These are phyloP conservation scores for Sonneratia alba DNA, from an alignment of 345 rosid genomes.

Conservation along the genomic window DNA sequence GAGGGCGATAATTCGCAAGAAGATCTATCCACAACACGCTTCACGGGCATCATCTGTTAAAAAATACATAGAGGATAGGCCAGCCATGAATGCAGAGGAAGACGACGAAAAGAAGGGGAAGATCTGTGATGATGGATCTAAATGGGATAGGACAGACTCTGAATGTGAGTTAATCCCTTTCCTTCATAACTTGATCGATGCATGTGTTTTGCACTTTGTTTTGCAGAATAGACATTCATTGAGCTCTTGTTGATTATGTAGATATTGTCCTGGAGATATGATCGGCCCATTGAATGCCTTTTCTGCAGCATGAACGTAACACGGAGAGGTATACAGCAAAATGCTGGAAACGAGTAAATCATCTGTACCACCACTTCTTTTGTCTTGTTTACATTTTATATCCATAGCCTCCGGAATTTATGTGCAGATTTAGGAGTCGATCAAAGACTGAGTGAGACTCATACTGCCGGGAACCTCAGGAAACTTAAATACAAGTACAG, in stretches of 20 bases:
- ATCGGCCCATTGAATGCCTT: background rate
- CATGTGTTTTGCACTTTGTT: background rate
- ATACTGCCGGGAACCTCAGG: background rate
- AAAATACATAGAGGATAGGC: conserved; percentile 39
- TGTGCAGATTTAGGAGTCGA: conserved; percentile 3
- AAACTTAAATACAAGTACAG: background rate
- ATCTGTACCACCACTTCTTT: background rate
- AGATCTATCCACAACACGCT: conserved; percentile 40
- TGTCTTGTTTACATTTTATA: background rate
- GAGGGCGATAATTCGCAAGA: conserved; percentile 76
- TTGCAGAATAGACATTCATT: background rate
- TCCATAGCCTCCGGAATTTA: background rate
- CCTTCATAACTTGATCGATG: background rate
- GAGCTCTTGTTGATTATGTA: background rate
- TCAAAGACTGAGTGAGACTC: background rate
- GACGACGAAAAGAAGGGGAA: conserved; percentile 32
- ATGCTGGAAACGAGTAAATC: background rate
- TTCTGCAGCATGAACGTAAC: conserved; percentile 1
- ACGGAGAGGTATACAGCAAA: background rate
- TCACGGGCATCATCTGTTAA: conserved; percentile 48
- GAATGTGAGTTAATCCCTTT: conserved; percentile 53
- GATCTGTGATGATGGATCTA: conserved; percentile 46
- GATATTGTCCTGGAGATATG: conserved; percentile 21
- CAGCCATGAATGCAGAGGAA: conserved; percentile 18
- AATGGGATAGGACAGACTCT: conserved; percentile 93